Conservation (phyloP, 1,284 basidiomycete species). For the Ganoderma lingzhi region DNA sequence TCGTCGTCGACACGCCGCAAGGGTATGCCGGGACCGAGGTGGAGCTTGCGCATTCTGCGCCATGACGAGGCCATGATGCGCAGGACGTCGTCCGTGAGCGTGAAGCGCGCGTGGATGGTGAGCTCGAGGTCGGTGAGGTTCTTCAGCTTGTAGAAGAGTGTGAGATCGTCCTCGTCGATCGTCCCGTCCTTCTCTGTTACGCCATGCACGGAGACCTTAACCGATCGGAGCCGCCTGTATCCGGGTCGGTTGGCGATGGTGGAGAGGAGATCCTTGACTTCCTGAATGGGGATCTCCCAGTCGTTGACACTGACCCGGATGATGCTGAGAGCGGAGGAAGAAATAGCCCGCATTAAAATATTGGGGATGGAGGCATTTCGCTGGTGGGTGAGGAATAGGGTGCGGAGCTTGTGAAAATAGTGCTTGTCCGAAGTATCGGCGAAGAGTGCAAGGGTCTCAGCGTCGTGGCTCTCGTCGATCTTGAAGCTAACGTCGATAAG, state of each 20-base stretch:
- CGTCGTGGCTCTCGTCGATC: not conserved
- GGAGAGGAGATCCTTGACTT: not conserved
- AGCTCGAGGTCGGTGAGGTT: not conserved
- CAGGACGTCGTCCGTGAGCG: not conserved
- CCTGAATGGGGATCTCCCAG: not conserved
- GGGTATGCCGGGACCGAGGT: not conserved
- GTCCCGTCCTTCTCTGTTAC: not conserved
- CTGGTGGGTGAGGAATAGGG: not conserved
- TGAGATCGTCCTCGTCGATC: not conserved
- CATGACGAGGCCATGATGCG: not conserved
- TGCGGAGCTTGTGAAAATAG: not conserved
- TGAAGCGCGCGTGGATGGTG: not conserved
- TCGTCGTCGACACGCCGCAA: not conserved
- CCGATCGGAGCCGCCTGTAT: not conserved
- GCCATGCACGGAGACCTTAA: not conserved
- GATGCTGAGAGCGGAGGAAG: not conserved
- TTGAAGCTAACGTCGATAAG: not conserved
- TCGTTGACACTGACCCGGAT: not conserved
- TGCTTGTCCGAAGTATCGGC: not conserved
- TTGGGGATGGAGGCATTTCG: not conserved
- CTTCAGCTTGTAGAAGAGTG: not conserved
- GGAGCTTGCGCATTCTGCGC: not conserved
- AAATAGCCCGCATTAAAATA: not conserved
- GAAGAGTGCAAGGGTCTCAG: not conserved
- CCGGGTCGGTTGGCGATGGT: slow-evolving; percentile 1